Evolutionary conservation across 2,329 filamentous ascomycete species (phyloP), one percentile per base, ranked within the genome.

Genomic region (Leptosphaerulina australis): DNA sequence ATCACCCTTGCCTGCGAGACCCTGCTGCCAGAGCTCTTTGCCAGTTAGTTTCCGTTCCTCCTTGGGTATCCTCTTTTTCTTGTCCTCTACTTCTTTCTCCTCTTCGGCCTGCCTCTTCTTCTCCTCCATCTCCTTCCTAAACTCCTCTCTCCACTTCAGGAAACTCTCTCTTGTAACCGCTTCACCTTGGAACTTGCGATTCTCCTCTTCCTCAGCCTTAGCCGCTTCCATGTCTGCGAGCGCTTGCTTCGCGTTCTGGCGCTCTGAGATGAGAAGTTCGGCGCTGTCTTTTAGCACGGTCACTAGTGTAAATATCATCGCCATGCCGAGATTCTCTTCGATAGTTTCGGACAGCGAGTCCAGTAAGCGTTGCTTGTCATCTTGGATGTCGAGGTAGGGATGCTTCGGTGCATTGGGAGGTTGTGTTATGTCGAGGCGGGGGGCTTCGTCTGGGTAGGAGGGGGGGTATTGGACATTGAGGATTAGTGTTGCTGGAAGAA

Each of bases 281-380:
- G 92, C 93, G 41, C 83, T 81, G 51, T 99, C 94, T 71, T 97
- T 97, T 53, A 99, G 77, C 0, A 88, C 85, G 11, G 88, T 90
- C 44, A 95, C 88, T 18, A 99, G 78, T 0, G 93, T 91, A 75
- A 97, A 99, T 1, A 99, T 79, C 94, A 99, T 99, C 46, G 91
- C 90, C 88, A 97, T 97, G 56, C 94, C 94, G 52, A 97, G 76
- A 62, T 92, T 97, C 73, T 99, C 94, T 70, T 94, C 87, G 26
- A 97, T 88, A 0, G 87, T 89, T 12, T 88, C 85, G 29, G 84
- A 74, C 10, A 97, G 79, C 1, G 83, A 82, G 40, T 85, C 79
- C 12, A 97, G 82, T 11, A 99, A 83, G 43, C 76, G 75, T 14
- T 84, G 80, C 69, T 90, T 91, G 79, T 99, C 94, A 38, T 88